Conservation (phyloP, 1,284 basidiomycete species). For the Ceratobasidium sp. region DNA sequence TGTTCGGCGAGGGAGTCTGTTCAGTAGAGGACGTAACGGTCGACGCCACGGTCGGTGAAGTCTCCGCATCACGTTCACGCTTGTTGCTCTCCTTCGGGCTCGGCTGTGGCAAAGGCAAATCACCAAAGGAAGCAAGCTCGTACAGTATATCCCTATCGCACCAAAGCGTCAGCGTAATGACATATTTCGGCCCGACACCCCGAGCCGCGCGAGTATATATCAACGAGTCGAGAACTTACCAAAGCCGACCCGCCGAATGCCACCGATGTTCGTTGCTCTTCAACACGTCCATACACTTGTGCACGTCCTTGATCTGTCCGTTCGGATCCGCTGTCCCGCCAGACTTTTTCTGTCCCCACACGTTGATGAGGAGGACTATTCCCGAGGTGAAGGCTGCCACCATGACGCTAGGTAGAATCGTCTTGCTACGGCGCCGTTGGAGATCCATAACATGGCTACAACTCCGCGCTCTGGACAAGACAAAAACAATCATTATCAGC, state of each 20-base stretch:
- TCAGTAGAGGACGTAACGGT: constrained; percentile 23
- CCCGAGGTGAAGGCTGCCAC: constrained; percentile 70
- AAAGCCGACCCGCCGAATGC: constrained; percentile 64
- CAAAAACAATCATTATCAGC: neutral
- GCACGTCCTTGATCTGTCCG: constrained; percentile 77
- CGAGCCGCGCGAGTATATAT: neutral
- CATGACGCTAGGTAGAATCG: constrained; percentile 46
- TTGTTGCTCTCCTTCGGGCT: constrained; percentile 65
- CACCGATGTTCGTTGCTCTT: constrained; percentile 67
- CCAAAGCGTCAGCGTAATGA: constrained; percentile 33
- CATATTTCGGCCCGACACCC: constrained; percentile 21
- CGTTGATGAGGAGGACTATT: constrained; percentile 77
- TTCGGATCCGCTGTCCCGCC: constrained; percentile 67
- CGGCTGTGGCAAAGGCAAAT: constrained; percentile 70
- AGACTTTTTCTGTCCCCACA: constrained; percentile 78
- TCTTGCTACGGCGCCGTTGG: constrained; percentile 59
- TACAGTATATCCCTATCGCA: constrained; percentile 73
- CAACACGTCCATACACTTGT: constrained; percentile 75
- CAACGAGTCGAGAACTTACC: constrained; percentile 54
- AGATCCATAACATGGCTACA: constrained; percentile 79
- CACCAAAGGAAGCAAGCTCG: constrained; percentile 75
- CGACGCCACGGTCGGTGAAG: constrained; percentile 13
- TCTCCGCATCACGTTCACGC: constrained; percentile 70
- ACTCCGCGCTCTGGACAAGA: constrained; percentile 65
- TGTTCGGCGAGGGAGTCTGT: constrained; percentile 33